A percentile compares a stretch with the other conserved stretches of the same genome.
These are phyloP conservation scores for Tetragonia tetragonoides DNA, from an alignment of 148 eudicot species.

Conservation along the genomic window DNA sequence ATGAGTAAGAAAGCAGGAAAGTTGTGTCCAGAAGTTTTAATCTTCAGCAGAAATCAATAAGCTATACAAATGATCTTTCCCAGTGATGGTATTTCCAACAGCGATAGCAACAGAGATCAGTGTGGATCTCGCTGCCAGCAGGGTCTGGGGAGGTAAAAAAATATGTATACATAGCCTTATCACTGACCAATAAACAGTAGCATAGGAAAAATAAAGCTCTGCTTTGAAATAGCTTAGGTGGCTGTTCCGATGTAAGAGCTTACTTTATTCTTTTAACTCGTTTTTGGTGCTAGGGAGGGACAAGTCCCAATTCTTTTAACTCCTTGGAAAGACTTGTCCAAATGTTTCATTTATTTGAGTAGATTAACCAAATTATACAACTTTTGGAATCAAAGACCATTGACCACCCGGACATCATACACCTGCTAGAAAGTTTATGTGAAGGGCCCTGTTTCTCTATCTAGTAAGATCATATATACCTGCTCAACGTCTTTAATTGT, in stretches of 20 bases:
- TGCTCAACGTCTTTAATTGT: constrained; percentile 73
- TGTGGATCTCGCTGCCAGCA: too few species aligned
- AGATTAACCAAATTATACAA: neutral
- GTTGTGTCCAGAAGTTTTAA: neutral
- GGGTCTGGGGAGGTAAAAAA: too few species aligned
- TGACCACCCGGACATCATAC: neutral
- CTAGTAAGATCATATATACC: constrained; percentile 35
- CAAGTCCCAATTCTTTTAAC: too few species aligned
- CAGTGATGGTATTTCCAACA: neutral
- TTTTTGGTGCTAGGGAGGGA: too few species aligned
- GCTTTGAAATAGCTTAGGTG: neutral
- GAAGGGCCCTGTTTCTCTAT: too few species aligned
- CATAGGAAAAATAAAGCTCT: neutral
- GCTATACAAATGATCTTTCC: neutral
- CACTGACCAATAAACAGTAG: too few species aligned
- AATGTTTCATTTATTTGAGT: neutral
- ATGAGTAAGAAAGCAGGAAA: neutral
- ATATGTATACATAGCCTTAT: too few species aligned
- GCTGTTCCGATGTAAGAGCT: neutral
- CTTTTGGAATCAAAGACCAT: neutral
- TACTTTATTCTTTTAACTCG: too few species aligned
- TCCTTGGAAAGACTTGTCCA: neutral
- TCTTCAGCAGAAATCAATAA: neutral
- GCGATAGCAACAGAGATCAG: too few species aligned
- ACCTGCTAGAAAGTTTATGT: neutral